phyloP scores from a whole-genome alignment of 2,329 filamentous ascomycete genomes.

The Sporothrix sp. region DNA sequence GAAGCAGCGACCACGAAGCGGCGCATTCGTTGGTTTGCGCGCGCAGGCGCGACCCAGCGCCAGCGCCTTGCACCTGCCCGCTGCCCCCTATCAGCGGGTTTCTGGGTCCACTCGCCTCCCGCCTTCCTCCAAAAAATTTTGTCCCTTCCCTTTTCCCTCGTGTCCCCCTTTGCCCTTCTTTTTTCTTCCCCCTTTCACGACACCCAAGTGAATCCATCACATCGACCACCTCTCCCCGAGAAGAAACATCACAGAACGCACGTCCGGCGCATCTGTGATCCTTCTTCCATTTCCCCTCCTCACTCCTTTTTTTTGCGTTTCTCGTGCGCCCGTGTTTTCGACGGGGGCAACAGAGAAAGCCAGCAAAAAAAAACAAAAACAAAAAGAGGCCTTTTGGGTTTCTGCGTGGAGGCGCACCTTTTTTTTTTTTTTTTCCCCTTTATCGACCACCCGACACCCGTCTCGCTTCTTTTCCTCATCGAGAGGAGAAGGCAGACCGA shows the following conservation, averaged over 20 bases:
- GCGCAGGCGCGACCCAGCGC: slow-evolving; percentile 4
- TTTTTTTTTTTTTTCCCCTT: not conserved
- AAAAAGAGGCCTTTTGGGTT: not conserved
- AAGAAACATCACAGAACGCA: slow-evolving; percentile 16
- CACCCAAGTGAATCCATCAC: slow-evolving; percentile 14
- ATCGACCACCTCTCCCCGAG: slow-evolving; percentile 3
- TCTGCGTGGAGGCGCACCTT: slow-evolving; percentile 4
- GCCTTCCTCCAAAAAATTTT: slow-evolving; percentile 13
- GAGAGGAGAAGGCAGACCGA: not conserved
- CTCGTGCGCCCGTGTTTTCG: slow-evolving; percentile 3
- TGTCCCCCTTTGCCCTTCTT: slow-evolving; percentile 5
- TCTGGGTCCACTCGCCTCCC: slow-evolving; percentile 12
- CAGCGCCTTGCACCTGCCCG: not conserved
- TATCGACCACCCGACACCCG: not conserved
- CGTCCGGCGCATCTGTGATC: slow-evolving; percentile 14
- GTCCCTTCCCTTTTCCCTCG: slow-evolving; percentile 2
- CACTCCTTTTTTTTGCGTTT: not conserved
- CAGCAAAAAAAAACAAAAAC: slow-evolving; percentile 6
- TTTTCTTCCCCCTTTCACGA: slow-evolving; percentile 13
- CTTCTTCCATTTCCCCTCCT: slow-evolving; percentile 8
- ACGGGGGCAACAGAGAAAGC: slow-evolving; percentile 10
- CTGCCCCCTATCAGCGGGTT: slow-evolving; percentile 10
- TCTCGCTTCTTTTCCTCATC: slow-evolving; percentile 1
- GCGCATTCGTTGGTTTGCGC: not conserved
- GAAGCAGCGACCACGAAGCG: not conserved